Percentiles rank a stretch among this genome's conserved stretches.
Evolutionary conservation across 2,329 filamentous ascomycete genomes (phyloP).

Genomic region (Arthrobotrys conoides): DNA sequence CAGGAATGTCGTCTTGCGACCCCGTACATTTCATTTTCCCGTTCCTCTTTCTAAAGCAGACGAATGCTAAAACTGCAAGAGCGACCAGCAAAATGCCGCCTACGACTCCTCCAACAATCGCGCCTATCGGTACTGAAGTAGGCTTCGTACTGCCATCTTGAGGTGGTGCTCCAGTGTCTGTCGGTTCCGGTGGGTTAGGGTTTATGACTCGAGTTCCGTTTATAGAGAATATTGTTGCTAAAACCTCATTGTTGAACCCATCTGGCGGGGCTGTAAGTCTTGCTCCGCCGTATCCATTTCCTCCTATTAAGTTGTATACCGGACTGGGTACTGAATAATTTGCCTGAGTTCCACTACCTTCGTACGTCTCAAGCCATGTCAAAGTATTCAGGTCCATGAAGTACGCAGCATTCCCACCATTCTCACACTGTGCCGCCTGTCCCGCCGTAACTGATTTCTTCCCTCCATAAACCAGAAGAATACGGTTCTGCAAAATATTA

Average conservation of each 20-base stretch:
- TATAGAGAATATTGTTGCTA: conserved; percentile 23
- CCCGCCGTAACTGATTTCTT: neutral
- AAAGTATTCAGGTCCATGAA: conserved; percentile 27
- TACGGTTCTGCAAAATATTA: conserved; percentile 14
- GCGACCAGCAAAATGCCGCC: conserved; percentile 7
- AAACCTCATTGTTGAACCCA: conserved; percentile 4
- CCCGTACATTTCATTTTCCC: neutral
- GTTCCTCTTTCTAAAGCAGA: conserved; percentile 9
- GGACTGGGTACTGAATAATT: conserved; percentile 3
- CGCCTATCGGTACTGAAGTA: neutral
- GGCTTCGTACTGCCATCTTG: neutral
- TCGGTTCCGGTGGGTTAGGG: neutral
- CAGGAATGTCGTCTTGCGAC: neutral
- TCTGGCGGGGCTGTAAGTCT: conserved; percentile 2
- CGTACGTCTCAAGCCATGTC: conserved; percentile 21
- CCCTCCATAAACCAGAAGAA: conserved; percentile 22
- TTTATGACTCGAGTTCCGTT: neutral
- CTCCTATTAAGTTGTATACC: conserved; percentile 8
- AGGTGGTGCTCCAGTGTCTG: neutral
- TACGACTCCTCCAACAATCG: conserved; percentile 15
- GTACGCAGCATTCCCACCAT: neutral
- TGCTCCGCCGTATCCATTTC: conserved; percentile 6
- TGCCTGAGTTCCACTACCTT: neutral
- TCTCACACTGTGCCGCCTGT: neutral
- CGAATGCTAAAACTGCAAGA: neutral